These are phyloP conservation scores for Erythrophleum fordii DNA, from an alignment of 306 rosid species.

Conservation along the genomic window DNA sequence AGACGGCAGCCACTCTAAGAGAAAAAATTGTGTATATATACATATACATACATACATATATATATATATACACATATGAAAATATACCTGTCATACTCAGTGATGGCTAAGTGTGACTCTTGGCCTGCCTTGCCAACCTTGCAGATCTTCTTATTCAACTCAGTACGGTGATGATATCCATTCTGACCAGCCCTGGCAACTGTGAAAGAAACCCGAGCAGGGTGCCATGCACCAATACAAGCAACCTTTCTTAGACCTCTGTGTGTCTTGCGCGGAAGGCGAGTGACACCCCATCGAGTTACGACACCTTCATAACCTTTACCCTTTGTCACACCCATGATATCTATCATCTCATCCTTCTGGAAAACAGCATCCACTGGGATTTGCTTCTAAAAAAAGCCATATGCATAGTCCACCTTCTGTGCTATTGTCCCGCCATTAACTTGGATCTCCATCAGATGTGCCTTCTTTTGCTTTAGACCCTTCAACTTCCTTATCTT, in stretches of 20 bases:
- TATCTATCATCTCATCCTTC: constrained; percentile 86
- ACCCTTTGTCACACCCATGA: constrained; percentile 90
- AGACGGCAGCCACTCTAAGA: background rate
- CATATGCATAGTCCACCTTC: constrained; percentile 75
- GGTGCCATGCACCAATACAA: constrained; percentile 97
- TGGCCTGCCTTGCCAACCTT: constrained; percentile 67
- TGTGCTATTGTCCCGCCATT: constrained; percentile 74
- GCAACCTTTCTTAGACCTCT: constrained; percentile 94
- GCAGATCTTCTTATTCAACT: constrained; percentile 78
- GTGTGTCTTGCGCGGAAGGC: constrained; percentile 90
- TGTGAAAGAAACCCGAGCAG: constrained; percentile 85
- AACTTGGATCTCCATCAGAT: constrained; percentile 86
- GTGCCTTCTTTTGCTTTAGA: constrained; percentile 88
- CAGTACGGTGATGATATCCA: constrained; percentile 91
- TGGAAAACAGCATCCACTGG: constrained; percentile 87
- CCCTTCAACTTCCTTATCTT: constrained; percentile 88
- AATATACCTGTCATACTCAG: constrained; percentile 57
- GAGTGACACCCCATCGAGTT: constrained; percentile 92
- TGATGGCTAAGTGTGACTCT: constrained; percentile 66
- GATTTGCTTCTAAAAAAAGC: constrained; percentile 79
- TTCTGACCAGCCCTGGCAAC: constrained; percentile 96
- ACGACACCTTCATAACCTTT: constrained; percentile 94
- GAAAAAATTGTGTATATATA: background rate
- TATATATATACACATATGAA: too few relatives aligned
- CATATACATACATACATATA: too few relatives aligned